A percentile compares a stretch with the other conserved stretches of the same genome.
These are phyloP conservation scores for Hypoxylon rickii DNA, from an alignment of 495 filamentous ascomycete species.

Conservation along the genomic window DNA sequence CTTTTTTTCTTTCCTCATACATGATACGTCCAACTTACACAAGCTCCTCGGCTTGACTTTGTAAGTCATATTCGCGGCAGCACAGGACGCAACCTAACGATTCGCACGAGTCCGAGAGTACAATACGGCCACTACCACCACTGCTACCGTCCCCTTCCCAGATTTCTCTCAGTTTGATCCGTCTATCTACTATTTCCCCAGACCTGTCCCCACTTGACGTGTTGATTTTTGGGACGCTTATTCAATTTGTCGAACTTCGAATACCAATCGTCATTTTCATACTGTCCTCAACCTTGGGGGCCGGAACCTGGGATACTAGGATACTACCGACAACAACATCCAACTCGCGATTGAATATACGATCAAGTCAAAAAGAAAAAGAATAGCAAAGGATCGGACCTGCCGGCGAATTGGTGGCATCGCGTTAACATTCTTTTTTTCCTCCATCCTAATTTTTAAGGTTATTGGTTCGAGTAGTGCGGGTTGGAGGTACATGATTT, in stretches of 20 bases:
- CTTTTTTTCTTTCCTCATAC: constrained; percentile 3
- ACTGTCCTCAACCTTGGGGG: neutral
- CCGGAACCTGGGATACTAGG: neutral
- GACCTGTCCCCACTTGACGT: constrained; percentile 13
- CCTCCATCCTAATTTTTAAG: too few species aligned
- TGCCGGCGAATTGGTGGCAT: constrained; percentile 11
- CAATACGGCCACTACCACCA: constrained; percentile 32
- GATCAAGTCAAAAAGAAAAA: neutral
- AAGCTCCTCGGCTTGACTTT: constrained; percentile 14
- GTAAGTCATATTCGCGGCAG: constrained; percentile 23
- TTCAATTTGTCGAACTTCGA: too few species aligned
- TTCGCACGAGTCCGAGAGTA: constrained; percentile 27
- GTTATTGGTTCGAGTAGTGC: too few species aligned
- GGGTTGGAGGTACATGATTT: too few species aligned
- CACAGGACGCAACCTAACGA: constrained; percentile 26
- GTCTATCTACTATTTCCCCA: neutral
- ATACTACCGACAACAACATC: neutral
- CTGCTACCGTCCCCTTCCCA: constrained; percentile 4
- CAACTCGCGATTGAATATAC: constrained; percentile 3
- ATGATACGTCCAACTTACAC: constrained; percentile 11
- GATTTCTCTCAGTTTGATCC: constrained; percentile 5
- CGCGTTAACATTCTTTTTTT: too few species aligned
- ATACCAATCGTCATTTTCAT: neutral
- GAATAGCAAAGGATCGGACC: constrained; percentile 1
- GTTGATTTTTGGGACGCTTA: too few species aligned